Evolutionary conservation across 2,329 filamentous ascomycete species (phyloP), one percentile per base, ranked within the genome.

Genomic region (Ophiocordyceps camponoti-saundersi): DNA sequence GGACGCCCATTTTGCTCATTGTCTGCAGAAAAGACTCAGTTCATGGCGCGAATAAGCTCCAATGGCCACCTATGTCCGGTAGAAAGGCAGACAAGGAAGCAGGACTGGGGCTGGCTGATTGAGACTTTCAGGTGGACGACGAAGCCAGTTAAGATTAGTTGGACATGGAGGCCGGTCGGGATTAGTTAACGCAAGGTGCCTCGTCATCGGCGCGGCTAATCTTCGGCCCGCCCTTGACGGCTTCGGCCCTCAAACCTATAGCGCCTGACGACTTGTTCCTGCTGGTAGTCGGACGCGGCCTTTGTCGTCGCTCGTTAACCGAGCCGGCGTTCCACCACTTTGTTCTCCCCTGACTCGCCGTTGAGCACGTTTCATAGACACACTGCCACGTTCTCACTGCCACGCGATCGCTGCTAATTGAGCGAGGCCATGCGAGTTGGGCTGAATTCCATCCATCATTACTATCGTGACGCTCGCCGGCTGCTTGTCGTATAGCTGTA

Each of bases 1-100:
- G 34, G 48, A 45, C 52, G 45, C 48, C 48, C 53, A 54, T 51
- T 42, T 21, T 46, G 48, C 40, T 23, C 7, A 13, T 22, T 13
- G 40, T 22, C 20, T 6, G 20, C 6, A 16, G 20, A 15, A 13
- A 15, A 42, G 22, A 18, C 21, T 42, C 40, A 42, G 20, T 20
- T 23, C 40, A 42, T 40, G 36, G 36, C 36, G 36, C 15, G 36
- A 12, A 11, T n/a, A n/a, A 40, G 36, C 36, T 7, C 21, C 36
- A 21, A 18, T 11, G 40, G 40, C 40, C 26, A 36, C 34, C 34
- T 36, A 4, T 11, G 7, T 29, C 11, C 11, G 26, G 26, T 29
- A 29, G 26, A 10, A 10, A 29, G 34, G 34, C 34, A 21, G 36
- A 16, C 16, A 18, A 7, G 18, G 18, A 18, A 22, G 40, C 16